Percentiles rank a stretch among this genome's conserved stretches.
Evolutionary conservation across 2,329 filamentous ascomycete species (phyloP).

Genomic region (Colletotrichum incanum): DNA sequence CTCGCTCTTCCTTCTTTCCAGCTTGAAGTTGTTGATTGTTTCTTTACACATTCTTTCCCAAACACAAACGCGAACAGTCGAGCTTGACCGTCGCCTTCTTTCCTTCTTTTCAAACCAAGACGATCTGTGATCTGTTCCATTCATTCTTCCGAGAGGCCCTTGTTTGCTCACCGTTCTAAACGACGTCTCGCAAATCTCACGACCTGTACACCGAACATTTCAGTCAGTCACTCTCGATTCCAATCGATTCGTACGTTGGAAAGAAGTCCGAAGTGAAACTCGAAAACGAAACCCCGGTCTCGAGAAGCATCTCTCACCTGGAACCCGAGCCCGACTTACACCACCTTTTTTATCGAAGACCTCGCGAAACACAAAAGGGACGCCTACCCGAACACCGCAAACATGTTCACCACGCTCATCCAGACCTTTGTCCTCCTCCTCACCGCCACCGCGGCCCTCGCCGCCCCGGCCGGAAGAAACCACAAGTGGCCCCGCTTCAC

Average conservation of each 20-base stretch:
- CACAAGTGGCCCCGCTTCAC: constrained; percentile 54
- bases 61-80: constrained; percentile 30
- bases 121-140: constrained; percentile 43
- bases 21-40: constrained; percentile 32
- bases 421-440: constrained; percentile 51
- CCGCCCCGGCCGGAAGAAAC: constrained; percentile 48
- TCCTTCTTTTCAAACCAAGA: constrained; percentile 24
- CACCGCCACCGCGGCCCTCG: constrained; percentile 51
- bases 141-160: constrained; percentile 30
- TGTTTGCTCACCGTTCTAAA: constrained; percentile 1
- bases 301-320: neutral
- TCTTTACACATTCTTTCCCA: constrained; percentile 41
- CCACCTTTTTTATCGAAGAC: neutral
- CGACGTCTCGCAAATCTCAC: constrained; percentile 4
- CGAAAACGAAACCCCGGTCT: constrained; percentile 15
- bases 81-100: constrained; percentile 39
- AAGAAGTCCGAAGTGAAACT: constrained; percentile 1
- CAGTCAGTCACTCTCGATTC: constrained; percentile 13
- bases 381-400: constrained; percentile 30
- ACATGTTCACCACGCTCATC: constrained; percentile 54
- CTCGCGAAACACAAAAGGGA: constrained; percentile 18
- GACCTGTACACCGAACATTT: neutral
- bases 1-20: constrained; percentile 13
- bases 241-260: neutral
- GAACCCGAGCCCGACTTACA: constrained; percentile 3